Percentiles rank a stretch among this genome's conserved stretches.
Evolutionary conservation across 2,329 filamentous ascomycete species (phyloP).

Genomic region (Trichophyton verrucosum): DNA sequence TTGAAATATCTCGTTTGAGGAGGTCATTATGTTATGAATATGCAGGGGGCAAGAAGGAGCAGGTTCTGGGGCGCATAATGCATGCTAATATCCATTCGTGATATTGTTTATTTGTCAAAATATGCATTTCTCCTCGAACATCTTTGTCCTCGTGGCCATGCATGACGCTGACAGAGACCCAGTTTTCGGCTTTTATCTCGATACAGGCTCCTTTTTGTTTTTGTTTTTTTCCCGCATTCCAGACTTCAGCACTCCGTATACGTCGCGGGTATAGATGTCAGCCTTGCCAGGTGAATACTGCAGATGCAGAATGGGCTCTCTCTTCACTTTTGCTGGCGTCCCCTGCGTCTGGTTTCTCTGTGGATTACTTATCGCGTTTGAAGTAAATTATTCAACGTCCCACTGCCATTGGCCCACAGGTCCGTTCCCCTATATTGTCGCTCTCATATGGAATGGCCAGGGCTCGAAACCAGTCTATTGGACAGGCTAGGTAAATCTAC

Average conservation of each 20-base stretch:
- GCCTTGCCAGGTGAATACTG: neutral
- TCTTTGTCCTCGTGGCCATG: neutral
- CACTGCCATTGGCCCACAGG: neutral
- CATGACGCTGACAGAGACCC: neutral
- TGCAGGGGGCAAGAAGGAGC: neutral
- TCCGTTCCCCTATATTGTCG: neutral
- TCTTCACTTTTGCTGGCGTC: neutral
- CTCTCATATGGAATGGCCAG: neutral
- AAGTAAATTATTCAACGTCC: conserved; percentile 1
- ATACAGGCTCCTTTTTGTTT: neutral
- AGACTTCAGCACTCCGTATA: neutral
- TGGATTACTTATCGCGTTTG: neutral
- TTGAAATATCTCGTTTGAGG: neutral
- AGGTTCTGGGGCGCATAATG: neutral
- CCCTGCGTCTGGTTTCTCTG: neutral
- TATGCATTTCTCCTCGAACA: neutral
- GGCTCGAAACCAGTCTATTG: neutral
- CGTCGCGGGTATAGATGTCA: neutral
- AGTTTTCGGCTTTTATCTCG: neutral
- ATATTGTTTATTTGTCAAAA: neutral
- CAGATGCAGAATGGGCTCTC: neutral
- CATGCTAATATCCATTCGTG: neutral
- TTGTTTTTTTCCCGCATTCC: too few relatives aligned
- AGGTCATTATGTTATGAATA: conserved; percentile 1
- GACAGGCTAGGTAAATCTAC: conserved; percentile 2